Percentiles rank a stretch among this genome's conserved stretches.
Conservation (phyloP, 2,329 filamentous ascomycete genomes). For the Fonsecaea monophora region DNA sequence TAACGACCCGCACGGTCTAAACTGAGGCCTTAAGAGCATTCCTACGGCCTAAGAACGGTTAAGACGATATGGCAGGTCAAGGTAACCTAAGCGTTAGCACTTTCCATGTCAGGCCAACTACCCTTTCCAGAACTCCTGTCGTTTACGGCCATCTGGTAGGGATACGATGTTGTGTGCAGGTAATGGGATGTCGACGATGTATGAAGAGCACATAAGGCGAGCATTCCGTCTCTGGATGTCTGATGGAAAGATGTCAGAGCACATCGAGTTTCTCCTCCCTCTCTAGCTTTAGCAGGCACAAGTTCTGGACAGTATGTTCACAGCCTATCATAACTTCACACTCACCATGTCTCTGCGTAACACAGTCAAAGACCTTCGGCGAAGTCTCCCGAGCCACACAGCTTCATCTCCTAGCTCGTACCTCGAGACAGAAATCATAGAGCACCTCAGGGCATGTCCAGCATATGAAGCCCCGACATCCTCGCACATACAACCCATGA, state of each 20-base stretch:
- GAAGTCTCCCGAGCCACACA: neutral
- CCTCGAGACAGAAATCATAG: neutral
- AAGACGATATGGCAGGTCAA: neutral
- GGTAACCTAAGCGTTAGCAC: neutral
- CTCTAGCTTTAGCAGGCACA: neutral
- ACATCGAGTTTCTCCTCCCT: neutral
- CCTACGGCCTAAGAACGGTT: neutral
- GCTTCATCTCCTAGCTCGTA: constrained; percentile 2
- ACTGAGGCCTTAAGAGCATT: neutral
- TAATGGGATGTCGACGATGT: neutral
- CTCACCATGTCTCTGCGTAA: constrained; percentile 15
- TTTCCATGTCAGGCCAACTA: neutral
- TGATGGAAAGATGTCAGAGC: neutral
- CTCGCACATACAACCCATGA: neutral
- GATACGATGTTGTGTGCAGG: neutral
- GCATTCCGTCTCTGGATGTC: neutral
- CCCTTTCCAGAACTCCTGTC: neutral
- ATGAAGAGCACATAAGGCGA: neutral
- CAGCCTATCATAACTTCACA: constrained; percentile 13
- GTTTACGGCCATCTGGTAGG: neutral
- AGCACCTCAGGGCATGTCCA: neutral
- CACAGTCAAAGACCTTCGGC: constrained; percentile 2
- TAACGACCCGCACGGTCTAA: neutral
- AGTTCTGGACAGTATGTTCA: constrained; percentile 7
- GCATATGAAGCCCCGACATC: neutral